Base-by-base conservation (phyloP, 441 rosid species). In the Pelargonium australe region DNA sequence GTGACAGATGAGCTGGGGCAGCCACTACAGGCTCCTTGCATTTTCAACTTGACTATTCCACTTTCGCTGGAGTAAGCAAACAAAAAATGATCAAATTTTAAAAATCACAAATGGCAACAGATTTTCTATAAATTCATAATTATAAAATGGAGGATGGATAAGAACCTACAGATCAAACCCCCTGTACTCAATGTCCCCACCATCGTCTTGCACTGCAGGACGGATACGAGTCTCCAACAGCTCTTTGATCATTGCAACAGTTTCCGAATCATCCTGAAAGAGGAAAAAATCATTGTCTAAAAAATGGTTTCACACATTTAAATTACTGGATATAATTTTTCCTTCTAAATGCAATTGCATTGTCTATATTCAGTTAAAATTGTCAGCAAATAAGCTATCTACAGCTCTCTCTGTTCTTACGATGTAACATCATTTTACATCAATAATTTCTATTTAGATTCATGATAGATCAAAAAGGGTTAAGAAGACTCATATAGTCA, bases 1-100 rank as follows among this genome's bases (percentile, higher is more conserved):
- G 99, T 95, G 74, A 95, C 97, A 20, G 99, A 86, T 67, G 97
- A 95, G 79, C 97, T 94, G 28, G 97, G 97, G 81, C 97, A 95
- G 71, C 99, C 99, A 58, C 96, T 95, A 80, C 99, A 95, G 47
- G 97, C 97, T 79, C 97, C 97, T 84, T 95, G 97, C 99, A 95
- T 91, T 75, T 80, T 76, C 85, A 95, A 83, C 83, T 86, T 95
- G 71, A 95, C 97, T 64, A 87, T 73, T 71, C 97, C 96, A 49
- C 91, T 91, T 79, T 95, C 95, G 70, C 97, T 91, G 64, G 4
- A 74, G 37, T 73, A 70, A 72, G 70, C 67, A 80, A 79, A 75
- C 19, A 2, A 8, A 53, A 53, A 53, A 5, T 8, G 17, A 53
- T 5, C n/a, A 8, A 53, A 53, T 53, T 47, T 5, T 53, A 14